Percentiles rank a stretch among this genome's conserved stretches.
phyloP scores from a whole-genome alignment of 2,329 filamentous ascomycete genomes.

The Corynespora cassiicola region DNA sequence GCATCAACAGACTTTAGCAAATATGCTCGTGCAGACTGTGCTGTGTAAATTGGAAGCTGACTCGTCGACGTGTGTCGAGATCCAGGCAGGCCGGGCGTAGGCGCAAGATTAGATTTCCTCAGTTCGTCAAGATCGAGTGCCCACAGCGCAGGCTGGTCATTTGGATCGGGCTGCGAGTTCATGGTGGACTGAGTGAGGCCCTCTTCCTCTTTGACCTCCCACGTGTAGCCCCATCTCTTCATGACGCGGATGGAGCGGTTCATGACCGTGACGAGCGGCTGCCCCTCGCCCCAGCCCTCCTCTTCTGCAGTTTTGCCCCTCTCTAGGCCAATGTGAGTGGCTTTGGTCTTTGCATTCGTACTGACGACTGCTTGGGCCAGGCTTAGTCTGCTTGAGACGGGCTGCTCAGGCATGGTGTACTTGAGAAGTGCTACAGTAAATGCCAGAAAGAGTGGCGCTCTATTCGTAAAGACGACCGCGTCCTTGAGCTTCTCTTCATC shows the following conservation, averaged over 20 bases:
- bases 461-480: conserved; percentile 73
- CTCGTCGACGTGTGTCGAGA: conserved; percentile 25
- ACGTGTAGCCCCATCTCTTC: conserved; percentile 77
- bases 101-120: conserved; percentile 51
- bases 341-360: conserved; percentile 79
- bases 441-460: conserved; percentile 81
- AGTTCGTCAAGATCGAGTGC: conserved; percentile 64
- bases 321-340: conserved; percentile 75
- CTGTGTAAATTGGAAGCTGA: conserved; percentile 75
- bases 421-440: conserved; percentile 77
- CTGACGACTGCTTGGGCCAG: conserved; percentile 85
- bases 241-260: conserved; percentile 76
- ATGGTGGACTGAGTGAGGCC: conserved; percentile 18
- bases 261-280: conserved; percentile 75
- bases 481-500: conserved; percentile 66
- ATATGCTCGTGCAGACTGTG: conserved; percentile 71
- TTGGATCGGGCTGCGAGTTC: conserved; percentile 6
- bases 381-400: conserved; percentile 81
- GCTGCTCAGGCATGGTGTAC: conserved; percentile 85
- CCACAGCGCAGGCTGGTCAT: conserved; percentile 60
- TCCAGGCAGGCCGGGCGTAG: conserved; percentile 22
- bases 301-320: conserved; percentile 70
- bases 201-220: conserved; percentile 43
- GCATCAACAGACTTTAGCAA: conserved; percentile 65
- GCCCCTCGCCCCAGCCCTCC: conserved; percentile 75